Base-by-base conservation (phyloP, 2,329 filamentous ascomycete species). In the Neopestalotiopsis rosae region DNA sequence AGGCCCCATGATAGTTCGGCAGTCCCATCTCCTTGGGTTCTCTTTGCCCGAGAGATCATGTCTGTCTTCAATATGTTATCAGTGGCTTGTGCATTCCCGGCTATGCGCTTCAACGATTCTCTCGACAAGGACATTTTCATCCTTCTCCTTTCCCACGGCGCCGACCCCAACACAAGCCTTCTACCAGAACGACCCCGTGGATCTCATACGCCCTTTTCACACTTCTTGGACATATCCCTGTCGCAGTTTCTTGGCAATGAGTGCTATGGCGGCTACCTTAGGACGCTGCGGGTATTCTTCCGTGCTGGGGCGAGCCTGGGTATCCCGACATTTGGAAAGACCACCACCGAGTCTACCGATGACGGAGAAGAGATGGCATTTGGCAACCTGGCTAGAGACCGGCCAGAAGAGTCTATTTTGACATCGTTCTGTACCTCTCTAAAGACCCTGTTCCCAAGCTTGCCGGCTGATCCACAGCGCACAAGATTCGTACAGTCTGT, bases 11-110 rank as follows among this genome's bases (percentile, higher is more conserved):
- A 40, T 3, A 38, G 34, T 10, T 38, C 5, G 34, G 10, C 34
- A n/a, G 4, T 5, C 10, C 32, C 32, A 17, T 63, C 61, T 2
- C 61, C 61, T 12, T 63, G 61, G 61, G 61, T 28, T 5, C 28
- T 14, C 5, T 63, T 63, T 28, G 61, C 61, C 13, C 28, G 61
- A 17, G 24, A 28, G 2, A 32, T 40, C 28, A 63, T 63, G 61
- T 63, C 61, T n/a, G 61, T 63, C 32, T 63, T 63, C 32, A 63
- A 63, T 30, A 63, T 63, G 61, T 30, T 63, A 13, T 38, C 61
- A 12, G 30, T 14, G 7, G 24, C 61, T 14, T 63, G 61, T 2
- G 45, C 14, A 1, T 63, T 63, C 17, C 61, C 61, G 7, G 61
- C 61, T 4, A 14, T 38, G 14, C 13, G 61, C 13, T 63, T 14